phyloP scores from a whole-genome alignment of 495 filamentous ascomycete species.

The Lentithecium fluviatile region DNA sequence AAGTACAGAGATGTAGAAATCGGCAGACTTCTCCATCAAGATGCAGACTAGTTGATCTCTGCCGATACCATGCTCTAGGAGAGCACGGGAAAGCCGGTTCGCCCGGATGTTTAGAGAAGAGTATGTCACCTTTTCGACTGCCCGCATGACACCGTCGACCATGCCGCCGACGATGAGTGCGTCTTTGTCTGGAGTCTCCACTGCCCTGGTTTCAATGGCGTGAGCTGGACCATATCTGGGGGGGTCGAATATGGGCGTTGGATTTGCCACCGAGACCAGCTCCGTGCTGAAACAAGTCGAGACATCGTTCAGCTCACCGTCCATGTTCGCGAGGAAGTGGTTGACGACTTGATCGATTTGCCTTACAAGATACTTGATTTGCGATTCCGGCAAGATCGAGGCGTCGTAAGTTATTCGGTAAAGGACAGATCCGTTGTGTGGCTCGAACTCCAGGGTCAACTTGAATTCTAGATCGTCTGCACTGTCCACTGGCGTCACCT shows the following conservation, averaged over 20 bases:
- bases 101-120: conserved; percentile 58
- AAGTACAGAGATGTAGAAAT: conserved; percentile 68
- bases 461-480: conserved; percentile 71
- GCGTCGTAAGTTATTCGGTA: conserved; percentile 55
- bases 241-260: conserved; percentile 31
- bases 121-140: conserved; percentile 56
- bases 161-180: conserved; percentile 61
- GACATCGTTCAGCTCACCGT: conserved; percentile 42
- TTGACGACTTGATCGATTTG: conserved; percentile 57
- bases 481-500: conserved; percentile 53
- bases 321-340: conserved; percentile 47
- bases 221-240: conserved; percentile 43
- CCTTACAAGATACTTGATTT: conserved; percentile 54
- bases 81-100: conserved; percentile 61
- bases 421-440: conserved; percentile 45
- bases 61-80: conserved; percentile 49
- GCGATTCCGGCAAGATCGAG: conserved; percentile 49
- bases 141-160: conserved; percentile 40
- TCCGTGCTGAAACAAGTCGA: conserved; percentile 41
- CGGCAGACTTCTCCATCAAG: conserved; percentile 66
- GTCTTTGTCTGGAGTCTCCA: conserved; percentile 48
- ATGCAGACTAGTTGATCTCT: conserved; percentile 62
- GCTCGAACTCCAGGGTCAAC: conserved; percentile 70
- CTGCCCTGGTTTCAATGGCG: conserved; percentile 55
- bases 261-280: conserved; percentile 58